Conservation (phyloP, 371 early-diverging fungal genomes). For the Mortierella sp. region DNA sequence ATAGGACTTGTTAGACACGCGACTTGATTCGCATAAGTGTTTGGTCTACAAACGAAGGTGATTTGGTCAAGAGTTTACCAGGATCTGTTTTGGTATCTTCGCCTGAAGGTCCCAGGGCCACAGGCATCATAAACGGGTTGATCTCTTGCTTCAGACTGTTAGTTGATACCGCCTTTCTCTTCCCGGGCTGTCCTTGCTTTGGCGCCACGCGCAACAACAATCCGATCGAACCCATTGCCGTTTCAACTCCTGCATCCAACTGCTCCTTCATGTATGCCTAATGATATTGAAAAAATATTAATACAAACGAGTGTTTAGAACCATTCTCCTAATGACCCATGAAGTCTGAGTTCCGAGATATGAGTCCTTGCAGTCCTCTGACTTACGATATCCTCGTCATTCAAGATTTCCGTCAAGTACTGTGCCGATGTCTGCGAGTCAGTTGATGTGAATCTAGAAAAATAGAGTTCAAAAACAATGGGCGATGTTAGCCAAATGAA, state of each 20-base stretch:
- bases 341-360: background rate
- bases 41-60: background rate
- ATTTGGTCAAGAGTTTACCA: background rate
- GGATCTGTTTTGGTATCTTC: background rate
- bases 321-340: too few species aligned
- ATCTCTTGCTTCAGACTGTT: slow-evolving; percentile 18
- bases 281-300: background rate
- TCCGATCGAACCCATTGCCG: slow-evolving; percentile 28
- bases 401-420: slow-evolving; percentile 26
- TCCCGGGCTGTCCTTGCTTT: slow-evolving; percentile 15
- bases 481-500: background rate
- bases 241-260: slow-evolving; percentile 4
- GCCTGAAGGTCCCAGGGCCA: background rate
- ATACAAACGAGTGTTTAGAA: background rate
- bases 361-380: too few species aligned
- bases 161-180: slow-evolving; percentile 14
- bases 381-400: slow-evolving; percentile 33
- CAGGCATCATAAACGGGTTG: slow-evolving; percentile 34
- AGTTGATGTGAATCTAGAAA: slow-evolving; percentile 26
- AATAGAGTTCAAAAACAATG: background rate
- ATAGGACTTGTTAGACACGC: background rate
- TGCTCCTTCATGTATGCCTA: slow-evolving; percentile 31
- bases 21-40: too few species aligned
- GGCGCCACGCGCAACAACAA: slow-evolving; percentile 25
- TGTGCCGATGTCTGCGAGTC: slow-evolving; percentile 16